Conservation (phyloP, 1,139 yeast genomes). For the Oligophagozyma castellii region DNA sequence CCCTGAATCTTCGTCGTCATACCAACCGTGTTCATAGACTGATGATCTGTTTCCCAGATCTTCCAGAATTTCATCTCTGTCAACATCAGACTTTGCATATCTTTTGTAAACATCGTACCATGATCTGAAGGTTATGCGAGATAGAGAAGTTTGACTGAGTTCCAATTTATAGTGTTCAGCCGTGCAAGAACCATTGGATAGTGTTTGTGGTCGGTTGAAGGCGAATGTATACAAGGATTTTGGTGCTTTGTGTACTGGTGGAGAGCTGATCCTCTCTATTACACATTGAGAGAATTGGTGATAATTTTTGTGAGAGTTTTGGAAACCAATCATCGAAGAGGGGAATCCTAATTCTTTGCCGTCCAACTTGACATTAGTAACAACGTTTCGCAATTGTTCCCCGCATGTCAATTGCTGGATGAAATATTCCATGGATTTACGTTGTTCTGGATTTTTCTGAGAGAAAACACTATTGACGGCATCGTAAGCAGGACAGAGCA, state of each 20-base stretch:
- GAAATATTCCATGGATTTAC: constrained; percentile 12
- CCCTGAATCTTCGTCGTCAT: constrained; percentile 30
- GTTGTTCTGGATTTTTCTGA: constrained; percentile 7
- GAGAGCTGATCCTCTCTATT: too few species aligned
- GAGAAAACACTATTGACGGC: constrained; percentile 12
- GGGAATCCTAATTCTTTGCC: too few species aligned
- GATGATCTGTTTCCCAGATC: constrained; percentile 36
- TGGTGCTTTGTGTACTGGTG: too few species aligned
- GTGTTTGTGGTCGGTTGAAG: too few species aligned
- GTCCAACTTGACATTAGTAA: too few species aligned
- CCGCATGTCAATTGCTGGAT: constrained; percentile 11
- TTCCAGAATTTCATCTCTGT: constrained; percentile 52
- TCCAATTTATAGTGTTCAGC: too few species aligned
- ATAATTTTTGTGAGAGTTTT: background rate
- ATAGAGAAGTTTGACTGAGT: too few species aligned
- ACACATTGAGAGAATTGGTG: constrained; percentile 25
- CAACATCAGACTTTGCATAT: constrained; percentile 38
- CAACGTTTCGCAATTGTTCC: constrained; percentile 12
- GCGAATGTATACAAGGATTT: too few species aligned
- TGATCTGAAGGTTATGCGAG: constrained; percentile 31
- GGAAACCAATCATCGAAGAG: too few species aligned
- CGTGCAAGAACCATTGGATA: too few species aligned
- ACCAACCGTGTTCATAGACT: constrained; percentile 47
- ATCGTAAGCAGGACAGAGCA: constrained; percentile 13
- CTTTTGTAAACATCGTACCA: constrained; percentile 36